Evolutionary conservation across 306 rosid genomes (phyloP), one percentile per base, ranked within the genome.

Genomic region (Ceratonia siliqua): DNA sequence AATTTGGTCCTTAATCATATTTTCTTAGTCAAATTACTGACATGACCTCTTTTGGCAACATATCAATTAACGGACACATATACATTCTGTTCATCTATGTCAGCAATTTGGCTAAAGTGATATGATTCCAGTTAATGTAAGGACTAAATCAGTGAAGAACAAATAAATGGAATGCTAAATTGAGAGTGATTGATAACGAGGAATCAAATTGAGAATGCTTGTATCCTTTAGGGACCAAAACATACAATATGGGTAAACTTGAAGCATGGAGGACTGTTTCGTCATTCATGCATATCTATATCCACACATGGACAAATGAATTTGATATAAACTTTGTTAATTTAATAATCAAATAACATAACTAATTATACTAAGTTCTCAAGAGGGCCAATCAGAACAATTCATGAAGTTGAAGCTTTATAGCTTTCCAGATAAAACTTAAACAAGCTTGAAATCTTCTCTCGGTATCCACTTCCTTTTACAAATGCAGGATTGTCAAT

Each of bases 371-470:
- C 78, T 11, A 55, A 2, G 38, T 30, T 45, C 55, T 64, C 78
- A 43, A 54, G 14, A 57, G 70, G 20, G 36, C 39, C 5, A 48
- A 74, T 46, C 28, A 22, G 38, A 61, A 63, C n/a, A 22, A 72
- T 33, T 59, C 11, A 45, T 73, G 14, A 46, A 59, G 33, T 59
- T 32, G 79, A 35, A 48, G 28, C 35, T 46, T 21, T 50, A 63
- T 24, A 36, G 41, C 42, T 28, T 65, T 48, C 22, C 30, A 55
- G 14, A 12, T 8, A 6, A 36, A 36, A 20, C 10, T 5, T 7
- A 21, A 15, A 15, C 43, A 33, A 59, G 62, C 78, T n/a, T 33
- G 55, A 10, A 10, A 50, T 63, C 62, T 38, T 33, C 13, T 20
- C 45, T 18, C 39, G 20, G 54, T 58, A 46, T 62, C 52, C 62